Base-by-base conservation (phyloP, 176 grass and related monocot species). In the Juncus effusus region DNA sequence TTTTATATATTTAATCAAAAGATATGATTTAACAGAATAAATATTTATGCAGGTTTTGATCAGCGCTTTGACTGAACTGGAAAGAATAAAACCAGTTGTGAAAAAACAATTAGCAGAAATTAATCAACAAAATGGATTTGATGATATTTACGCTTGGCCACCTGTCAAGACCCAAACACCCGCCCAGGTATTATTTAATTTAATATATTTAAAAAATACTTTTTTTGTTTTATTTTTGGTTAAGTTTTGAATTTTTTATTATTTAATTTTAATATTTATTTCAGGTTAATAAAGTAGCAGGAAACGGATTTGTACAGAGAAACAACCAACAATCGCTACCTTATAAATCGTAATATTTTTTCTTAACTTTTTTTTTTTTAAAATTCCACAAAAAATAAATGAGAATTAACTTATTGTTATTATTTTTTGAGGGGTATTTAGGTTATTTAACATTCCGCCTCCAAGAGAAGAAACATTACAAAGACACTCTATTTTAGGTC, bases 401-500 rank as follows among this genome's bases (percentile, higher is more conserved):
- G 42, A 16, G 36, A 47, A 47, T 47, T 47, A 47, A 47, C 9
- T 5, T 47, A 47, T 47, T 47, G 44, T 9, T 47, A 47, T 47
- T 47, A 47, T 47, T 60, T 60, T 42, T 72, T 72, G 40, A 6
- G 69, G 67, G n/a, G 1, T 14, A 72, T 67, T 44, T 63, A 79
- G 82, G 59, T 79, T 60, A 63, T 63, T 85, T 55, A 80, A 64
- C 53, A 61, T 85, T 60, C 65, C 65, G 37, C 37, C 42, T 36
- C 59, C 82, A 41, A 85, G 64, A 15, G 72, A 80, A 38, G 82
- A 80, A 63, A 85, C 82, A 2, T 42, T 80, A 38, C 60, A 56
- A 64, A 85, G 53, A 59, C 82, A 85, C 72, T 77, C 82, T 7
- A 80, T 85, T 54, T 53, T 85, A 65, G 82, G 82, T 15, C 82